Percentiles rank a stretch among this genome's conserved stretches.
These are phyloP conservation scores for Talaromyces sp. DNA, from an alignment of 2,329 filamentous ascomycete genomes.

Conservation along the genomic window DNA sequence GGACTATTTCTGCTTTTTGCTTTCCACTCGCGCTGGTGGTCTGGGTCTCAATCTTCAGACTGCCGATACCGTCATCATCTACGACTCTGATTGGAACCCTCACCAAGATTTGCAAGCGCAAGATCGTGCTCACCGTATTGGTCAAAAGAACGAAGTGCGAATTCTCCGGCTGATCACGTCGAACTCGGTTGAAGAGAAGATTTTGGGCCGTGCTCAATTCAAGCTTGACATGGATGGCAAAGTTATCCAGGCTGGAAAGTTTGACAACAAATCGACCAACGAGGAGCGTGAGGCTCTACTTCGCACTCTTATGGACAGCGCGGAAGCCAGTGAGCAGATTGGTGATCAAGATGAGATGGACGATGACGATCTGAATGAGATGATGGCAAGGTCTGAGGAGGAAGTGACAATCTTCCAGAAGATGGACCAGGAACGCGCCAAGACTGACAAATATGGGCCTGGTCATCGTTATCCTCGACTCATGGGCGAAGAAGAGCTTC, in stretches of 20 bases:
- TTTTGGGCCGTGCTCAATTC: slow-evolving; percentile 90
- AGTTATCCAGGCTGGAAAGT: slow-evolving; percentile 97
- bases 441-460: slow-evolving; percentile 65
- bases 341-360: slow-evolving; percentile 97
- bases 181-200: slow-evolving; percentile 97
- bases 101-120: slow-evolving; percentile 98
- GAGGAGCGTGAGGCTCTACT: slow-evolving; percentile 97
- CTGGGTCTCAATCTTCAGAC: slow-evolving; percentile 95
- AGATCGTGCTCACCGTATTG: slow-evolving; percentile 99
- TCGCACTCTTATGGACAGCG: slow-evolving; percentile 82
- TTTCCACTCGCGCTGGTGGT: slow-evolving; percentile 98
- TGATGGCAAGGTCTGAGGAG: slow-evolving; percentile 79
- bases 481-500: slow-evolving; percentile 80
- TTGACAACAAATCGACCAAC: slow-evolving; percentile 98
- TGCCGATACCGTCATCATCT: slow-evolving; percentile 98
- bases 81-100: slow-evolving; percentile 99
- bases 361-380: slow-evolving; percentile 91
- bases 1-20: slow-evolving; percentile 93
- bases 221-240: slow-evolving; percentile 99
- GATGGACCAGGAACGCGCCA: slow-evolving; percentile 70
- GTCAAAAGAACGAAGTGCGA: slow-evolving; percentile 98
- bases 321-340: slow-evolving; percentile 60
- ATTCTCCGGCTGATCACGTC: slow-evolving; percentile 93
- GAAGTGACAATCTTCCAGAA: slow-evolving; percentile 74
- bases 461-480: slow-evolving; percentile 66